Evolutionary conservation across 2,329 filamentous ascomycete species (phyloP), one percentile per base, ranked within the genome.

Genomic region (Verticillium albo-atrum): DNA sequence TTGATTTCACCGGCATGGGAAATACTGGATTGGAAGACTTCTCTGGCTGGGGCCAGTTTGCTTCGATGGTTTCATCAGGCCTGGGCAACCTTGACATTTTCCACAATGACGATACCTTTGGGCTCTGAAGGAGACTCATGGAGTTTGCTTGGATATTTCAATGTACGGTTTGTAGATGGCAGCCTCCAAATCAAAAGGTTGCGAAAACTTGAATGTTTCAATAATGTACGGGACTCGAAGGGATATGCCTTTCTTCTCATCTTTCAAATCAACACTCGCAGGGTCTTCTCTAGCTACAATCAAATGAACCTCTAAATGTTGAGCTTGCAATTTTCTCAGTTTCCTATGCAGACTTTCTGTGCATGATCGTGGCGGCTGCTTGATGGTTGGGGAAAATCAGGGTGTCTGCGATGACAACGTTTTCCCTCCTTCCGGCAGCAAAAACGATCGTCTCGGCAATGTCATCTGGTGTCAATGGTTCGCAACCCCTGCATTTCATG

Each of bases 361-460:
- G 55, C 25, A 28, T 37, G 17, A 56, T 47, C 6, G 54, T 56
- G 34, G 54, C 54, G 17, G 54, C 75, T 74, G 92, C 92, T 83
- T 97, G 93, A 71, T 97, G 92, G 68, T 89, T 95, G 5, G 93
- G 93, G 75, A 89, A 97, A 57, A 97, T 80, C 61, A 97, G 76
- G 6, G 91, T 89, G 75, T 97, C 93, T 20, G 93, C 93, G 66
- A 97, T 75, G 23, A 97, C 91, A 5, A 97, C 91, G 71, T 97
- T 97, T 77, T 97, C 92, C 67, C 89, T 85, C 68, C 93, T 84
- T 3, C 89, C 89, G 4, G 90, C 92, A 2, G 90, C 82, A 71
- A 97, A 97, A 6, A 97, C 92, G 35, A 97, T 82, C 28, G 95
- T 82, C 77, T 97, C 93, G 12, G 93, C 93, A 69, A 97, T 92